Base-by-base conservation (phyloP, 2,329 filamentous ascomycete species). In the Neofusicoccum sp. region DNA sequence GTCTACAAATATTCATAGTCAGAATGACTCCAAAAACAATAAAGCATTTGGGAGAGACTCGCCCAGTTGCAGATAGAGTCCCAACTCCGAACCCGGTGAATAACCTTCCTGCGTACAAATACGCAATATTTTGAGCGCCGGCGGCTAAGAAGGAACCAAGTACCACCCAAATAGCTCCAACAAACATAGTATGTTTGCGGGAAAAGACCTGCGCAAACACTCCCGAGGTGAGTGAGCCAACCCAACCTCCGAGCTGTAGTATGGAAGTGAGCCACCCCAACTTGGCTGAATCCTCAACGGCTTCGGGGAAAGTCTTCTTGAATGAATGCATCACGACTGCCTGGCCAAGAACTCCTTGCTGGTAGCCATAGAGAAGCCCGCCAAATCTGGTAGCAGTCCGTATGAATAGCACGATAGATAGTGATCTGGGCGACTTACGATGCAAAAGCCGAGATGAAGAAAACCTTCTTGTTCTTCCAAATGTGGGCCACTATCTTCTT, bases 271-370 rank as follows among this genome's bases (percentile, higher is more conserved):
- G 72, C 80, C 80, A 82, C 4, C 81, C 81, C 0, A 76, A 80
- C 0, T 79, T 78, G 26, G 75, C 75, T 14, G 79, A 76, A 0
- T 79, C 81, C 6, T 73, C 62, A 38, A 80, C 76, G 7, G 83
- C 75, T 0, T 74, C 72, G 0, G 80, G 81, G 65, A 84, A 83
- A 63, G 80, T 79, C 36, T 76, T 68, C 8, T 71, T 76, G 69
- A 84, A 84, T 8, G 78, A 74, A 7, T 72, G 72, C 81, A 84
- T 84, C 65, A 82, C 80, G 2, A 84, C 73, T 11, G 80, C 80
- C 64, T 83, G 79, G 33, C 81, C 80, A 3, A 84, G 71, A 1
- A 84, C 80, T 53, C 81, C 82, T 65, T 84, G 82, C 61, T 84
- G 80, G 65, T 82, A 82, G 58, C 80, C 80, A 76, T 81, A 82